Base-by-base conservation (phyloP, 1,284 basidiomycete species). In the Cryptococcus floricola region DNA sequence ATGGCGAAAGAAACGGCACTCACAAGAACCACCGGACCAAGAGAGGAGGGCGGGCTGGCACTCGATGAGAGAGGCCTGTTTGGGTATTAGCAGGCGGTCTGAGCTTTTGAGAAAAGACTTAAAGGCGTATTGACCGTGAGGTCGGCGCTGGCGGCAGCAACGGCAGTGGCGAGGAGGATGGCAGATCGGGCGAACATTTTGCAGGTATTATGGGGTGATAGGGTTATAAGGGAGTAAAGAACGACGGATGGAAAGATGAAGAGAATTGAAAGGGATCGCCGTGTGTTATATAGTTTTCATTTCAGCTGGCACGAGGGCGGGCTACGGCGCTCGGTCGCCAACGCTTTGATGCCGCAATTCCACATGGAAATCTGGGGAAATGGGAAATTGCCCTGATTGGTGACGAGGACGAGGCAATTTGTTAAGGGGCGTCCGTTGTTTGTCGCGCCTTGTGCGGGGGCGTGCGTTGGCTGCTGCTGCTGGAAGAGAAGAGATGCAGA, bases 61-160 rank as follows among this genome's bases (percentile, higher is more conserved):
- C 61, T 61, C 46, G 54, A 68, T 65, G 58, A 75, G 60, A 16
- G 66, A 62, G 25, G 68, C 57, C 31, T 34, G 31, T 8, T 34
- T 34, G 31, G 1, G 31, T 8, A 2, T 34, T 10, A 34, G 10
- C 31, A 34, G 10, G 31, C 2, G 5, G 6, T 2, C 31, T 10
- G 31, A 34, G 31, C 19, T 19, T 19, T 19, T n/a, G n/a, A n/a
- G n/a, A n/a, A n/a, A 19, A 19, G 1, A 19, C 31, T 34, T 34
- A 34, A 6, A 27, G 88, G 85, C 8, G 87, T 87, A 72, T 87
- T 83, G 71, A 89, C 78, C 31, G 79, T 83, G 45, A 67, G 49
- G 63, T 86, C 69, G 6, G 75, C 82, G 52, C 80, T 75, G 59
- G 76, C 60, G 43, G 56, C 47, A 34, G 44, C 61, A 50, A 61